phyloP scores from a whole-genome alignment of 805 yeast species.

The Yarrowia yakushimensis region DNA sequence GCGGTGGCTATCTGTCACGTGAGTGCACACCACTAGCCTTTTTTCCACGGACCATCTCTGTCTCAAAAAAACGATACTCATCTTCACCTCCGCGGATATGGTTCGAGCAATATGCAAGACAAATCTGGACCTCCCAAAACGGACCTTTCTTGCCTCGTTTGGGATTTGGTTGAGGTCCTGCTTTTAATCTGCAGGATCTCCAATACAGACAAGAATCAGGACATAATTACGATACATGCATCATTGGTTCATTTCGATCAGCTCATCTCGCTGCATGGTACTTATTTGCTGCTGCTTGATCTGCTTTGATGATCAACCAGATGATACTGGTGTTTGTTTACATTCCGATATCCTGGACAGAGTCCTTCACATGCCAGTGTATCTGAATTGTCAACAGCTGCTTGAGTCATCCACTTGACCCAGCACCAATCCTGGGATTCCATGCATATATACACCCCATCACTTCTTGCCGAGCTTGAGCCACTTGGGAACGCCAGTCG shows the following conservation, averaged over 20 bases:
- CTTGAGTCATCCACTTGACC: no score
- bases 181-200: no score
- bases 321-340: not conserved
- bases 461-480: conserved; percentile 18
- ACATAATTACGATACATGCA: no score
- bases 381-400: no score
- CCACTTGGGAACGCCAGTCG: conserved; percentile 13
- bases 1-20: no score
- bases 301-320: not conserved
- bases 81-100: not conserved
- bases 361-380: no score
- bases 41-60: no score
- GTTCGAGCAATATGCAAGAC: not conserved
- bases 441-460: not conserved
- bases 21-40: no score
- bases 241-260: not conserved
- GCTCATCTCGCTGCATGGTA: not conserved
- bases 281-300: not conserved
- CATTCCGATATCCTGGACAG: not conserved
- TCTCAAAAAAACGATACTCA: no score
- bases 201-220: no score
- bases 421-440: not conserved
- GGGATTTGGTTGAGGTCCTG: no score
- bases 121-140: not conserved
- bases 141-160: not conserved